phyloP scores from a whole-genome alignment of 1,284 basidiomycete species.

The Pseudozyma thailandica region DNA sequence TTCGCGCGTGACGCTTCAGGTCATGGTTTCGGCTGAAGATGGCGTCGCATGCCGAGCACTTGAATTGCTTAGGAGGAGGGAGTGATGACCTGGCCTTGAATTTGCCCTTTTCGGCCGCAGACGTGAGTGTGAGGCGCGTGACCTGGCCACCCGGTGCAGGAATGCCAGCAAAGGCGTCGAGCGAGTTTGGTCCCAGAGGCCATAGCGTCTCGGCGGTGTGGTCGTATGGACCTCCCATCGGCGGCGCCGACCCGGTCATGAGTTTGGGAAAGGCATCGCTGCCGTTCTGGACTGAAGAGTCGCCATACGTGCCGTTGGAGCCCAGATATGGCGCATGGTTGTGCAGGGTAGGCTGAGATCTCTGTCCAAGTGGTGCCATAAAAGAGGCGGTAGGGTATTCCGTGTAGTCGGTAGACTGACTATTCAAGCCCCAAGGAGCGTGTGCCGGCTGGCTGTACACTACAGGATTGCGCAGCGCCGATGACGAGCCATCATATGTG shows the following conservation, averaged over 20 bases:
- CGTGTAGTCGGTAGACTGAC: conserved; percentile 20
- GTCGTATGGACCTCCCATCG: conserved; percentile 22
- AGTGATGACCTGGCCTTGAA: conserved; percentile 30
- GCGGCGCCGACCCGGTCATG: conserved; percentile 12
- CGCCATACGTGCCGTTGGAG: conserved; percentile 21
- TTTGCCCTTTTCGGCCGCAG: conserved; percentile 30
- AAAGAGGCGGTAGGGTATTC: conserved; percentile 44
- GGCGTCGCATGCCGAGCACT: conserved; percentile 58
- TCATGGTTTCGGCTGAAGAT: conserved; percentile 64
- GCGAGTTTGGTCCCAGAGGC: conserved; percentile 39
- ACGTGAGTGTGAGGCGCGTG: conserved; percentile 36
- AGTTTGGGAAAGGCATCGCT: conserved; percentile 25
- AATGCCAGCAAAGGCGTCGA: conserved; percentile 44
- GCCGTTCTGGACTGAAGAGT: conserved; percentile 16
- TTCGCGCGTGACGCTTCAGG: conserved; percentile 62
- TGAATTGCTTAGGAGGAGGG: conserved; percentile 51
- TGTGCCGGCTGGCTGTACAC: conserved; percentile 44
- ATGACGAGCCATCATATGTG: conserved; percentile 34
- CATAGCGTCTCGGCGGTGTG: conserved; percentile 32
- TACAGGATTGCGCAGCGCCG: conserved; percentile 33
- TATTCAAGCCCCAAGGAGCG: conserved; percentile 15
- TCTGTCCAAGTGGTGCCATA: conserved; percentile 19
- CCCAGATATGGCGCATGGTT: conserved; percentile 18
- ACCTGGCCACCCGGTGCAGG: conserved; percentile 21
- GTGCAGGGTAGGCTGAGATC: conserved; percentile 16